phyloP scores from a whole-genome alignment of 106 monocot genomes.

The Chionographis japonica region DNA sequence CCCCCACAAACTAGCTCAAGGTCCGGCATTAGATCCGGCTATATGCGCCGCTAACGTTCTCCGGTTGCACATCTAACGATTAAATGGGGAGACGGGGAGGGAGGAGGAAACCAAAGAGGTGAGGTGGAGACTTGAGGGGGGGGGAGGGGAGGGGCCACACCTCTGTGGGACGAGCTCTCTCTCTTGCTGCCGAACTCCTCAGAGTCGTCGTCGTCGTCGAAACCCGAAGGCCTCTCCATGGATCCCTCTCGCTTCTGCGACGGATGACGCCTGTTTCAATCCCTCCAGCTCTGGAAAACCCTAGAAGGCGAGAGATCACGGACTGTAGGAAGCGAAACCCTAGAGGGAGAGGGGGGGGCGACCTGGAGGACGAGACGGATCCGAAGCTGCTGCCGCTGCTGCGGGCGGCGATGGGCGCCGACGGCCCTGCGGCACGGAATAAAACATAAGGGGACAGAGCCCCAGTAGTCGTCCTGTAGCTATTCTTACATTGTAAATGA shows the following conservation, averaged over 20 bases:
- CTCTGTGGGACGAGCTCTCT: constrained; percentile 27
- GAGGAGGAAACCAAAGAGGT: neutral
- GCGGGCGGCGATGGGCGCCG: constrained; percentile 28
- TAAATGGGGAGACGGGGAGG: neutral
- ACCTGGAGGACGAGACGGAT: neutral
- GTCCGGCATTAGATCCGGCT: no score
- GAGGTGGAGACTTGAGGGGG: neutral
- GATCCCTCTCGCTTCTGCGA: constrained; percentile 7
- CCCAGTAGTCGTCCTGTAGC: neutral
- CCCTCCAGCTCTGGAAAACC: neutral
- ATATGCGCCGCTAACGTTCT: no score
- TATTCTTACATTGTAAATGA: no score
- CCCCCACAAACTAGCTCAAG: neutral
- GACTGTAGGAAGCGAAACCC: no score
- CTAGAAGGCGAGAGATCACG: neutral
- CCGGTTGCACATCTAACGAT: neutral
- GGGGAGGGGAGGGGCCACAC: neutral
- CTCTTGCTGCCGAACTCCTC: constrained; percentile 17
- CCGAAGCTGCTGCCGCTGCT: constrained; percentile 6
- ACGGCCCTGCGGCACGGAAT: constrained; percentile 13
- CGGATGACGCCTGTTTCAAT: neutral
- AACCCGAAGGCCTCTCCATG: constrained; percentile 30
- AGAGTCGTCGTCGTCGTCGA: constrained; percentile 30
- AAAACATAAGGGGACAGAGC: neutral
- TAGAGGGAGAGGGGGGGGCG: no score